Evolutionary conservation across 1,284 basidiomycete genomes (phyloP).

Genomic region (Boletus sp.): DNA sequence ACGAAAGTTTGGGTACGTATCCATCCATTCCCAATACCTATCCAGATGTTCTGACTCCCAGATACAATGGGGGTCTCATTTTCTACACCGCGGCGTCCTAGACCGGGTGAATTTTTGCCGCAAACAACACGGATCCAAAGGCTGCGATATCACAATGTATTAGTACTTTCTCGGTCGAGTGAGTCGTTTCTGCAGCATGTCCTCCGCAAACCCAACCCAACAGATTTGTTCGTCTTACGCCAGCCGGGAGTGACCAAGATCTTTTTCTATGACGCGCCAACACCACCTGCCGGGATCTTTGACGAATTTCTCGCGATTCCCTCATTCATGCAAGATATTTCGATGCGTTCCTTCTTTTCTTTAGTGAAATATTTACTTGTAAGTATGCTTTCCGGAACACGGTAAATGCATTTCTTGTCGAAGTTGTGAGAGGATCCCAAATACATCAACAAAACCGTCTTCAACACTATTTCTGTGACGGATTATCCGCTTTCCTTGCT

Average conservation of each 20-base stretch:
- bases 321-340: constrained; percentile 27
- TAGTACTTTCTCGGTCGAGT: constrained; percentile 44
- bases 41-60: neutral
- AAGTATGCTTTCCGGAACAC: neutral
- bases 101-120: constrained; percentile 38
- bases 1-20: constrained; percentile 54
- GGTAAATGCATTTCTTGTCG: neutral
- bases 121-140: constrained; percentile 54
- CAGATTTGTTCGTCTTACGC: too few relatives aligned
- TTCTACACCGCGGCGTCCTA: constrained; percentile 34
- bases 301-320: constrained; percentile 43
- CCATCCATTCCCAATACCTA: neutral
- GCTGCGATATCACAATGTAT: constrained; percentile 51
- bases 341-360: constrained; percentile 35
- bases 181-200: neutral
- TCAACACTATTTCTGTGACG: constrained; percentile 15
- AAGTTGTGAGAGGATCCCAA: neutral
- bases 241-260: constrained; percentile 39
- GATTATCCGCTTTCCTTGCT: constrained; percentile 10
- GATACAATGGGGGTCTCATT: constrained; percentile 45
- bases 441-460: constrained; percentile 11
- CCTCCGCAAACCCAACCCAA: neutral
- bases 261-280: constrained; percentile 55
- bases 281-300: constrained; percentile 47
- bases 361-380: constrained; percentile 20